Base-by-base conservation (phyloP, 208 protist species). In the Acanthamoeba lenticulata region DNA sequence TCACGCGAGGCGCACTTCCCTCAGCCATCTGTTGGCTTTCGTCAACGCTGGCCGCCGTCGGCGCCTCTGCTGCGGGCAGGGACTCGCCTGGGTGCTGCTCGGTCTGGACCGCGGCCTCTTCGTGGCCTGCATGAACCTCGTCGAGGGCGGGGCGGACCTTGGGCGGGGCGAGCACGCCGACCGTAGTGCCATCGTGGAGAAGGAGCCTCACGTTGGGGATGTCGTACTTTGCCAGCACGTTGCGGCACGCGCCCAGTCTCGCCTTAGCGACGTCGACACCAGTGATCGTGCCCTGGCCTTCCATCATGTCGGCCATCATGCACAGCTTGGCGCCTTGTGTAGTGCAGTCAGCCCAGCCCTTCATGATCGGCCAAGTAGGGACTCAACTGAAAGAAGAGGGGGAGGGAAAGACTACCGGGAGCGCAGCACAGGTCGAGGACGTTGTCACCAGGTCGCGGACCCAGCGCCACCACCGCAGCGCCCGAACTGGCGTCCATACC, bases 391-490 rank as follows among this genome's bases (percentile, higher is more conserved):
- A 27, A 47, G 5, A 83, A 83, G 72, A 40, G 42, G 2, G 1
- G 0, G 1, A 47, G 0, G 1, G 9, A 13, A n/a, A n/a, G n/a
- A n/a, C n/a, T 94, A 44, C 95, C 95, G 29, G 95, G 95, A 74
- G 95, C 95, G 93, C 95, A 96, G 94, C 95, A 96, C 24, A 96
- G 86, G 90, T 96, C 95, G n/a, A 96, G 90, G 13, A 96, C 95
- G 93, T 96, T 60, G 27, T 96, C 94, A 32, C 72, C 72, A 36
- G 94, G 94, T 44, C 77, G 24, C 13, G 77, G 74, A 74, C 94
- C 90, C 11, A 96, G 72, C 69, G 93, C 81, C 15, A 96, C 74
- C 24, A 96, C 86, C 40, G 95, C 94, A 40, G 94, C 91, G 24
- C 93, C 95, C 81, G 93, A 95, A 72, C 69, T 94, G 32, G 94